Conservation (phyloP, 2,329 filamentous ascomycete species). For the Nannizzia gypsea region DNA sequence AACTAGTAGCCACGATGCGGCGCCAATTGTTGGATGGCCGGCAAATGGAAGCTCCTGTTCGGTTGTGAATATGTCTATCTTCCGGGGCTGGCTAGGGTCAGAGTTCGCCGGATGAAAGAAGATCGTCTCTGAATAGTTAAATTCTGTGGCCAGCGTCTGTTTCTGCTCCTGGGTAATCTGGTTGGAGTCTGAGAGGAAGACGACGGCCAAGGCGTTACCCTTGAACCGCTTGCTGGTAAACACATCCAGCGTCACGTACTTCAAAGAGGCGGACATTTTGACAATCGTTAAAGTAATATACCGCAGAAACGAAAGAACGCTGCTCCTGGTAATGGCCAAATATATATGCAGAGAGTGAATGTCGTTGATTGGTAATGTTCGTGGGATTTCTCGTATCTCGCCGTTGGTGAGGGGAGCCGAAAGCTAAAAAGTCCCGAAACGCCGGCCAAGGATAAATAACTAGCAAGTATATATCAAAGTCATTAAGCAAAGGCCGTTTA, state of each 20-base stretch:
- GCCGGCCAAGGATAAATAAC: background rate
- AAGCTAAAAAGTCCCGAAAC: background rate
- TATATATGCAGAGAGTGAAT: background rate
- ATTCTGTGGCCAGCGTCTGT: conserved; percentile 49
- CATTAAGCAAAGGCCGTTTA: conserved; percentile 13
- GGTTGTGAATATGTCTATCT: conserved; percentile 50
- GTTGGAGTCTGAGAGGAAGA: conserved; percentile 37
- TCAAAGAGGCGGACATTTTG: conserved; percentile 21
- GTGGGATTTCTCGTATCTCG: background rate
- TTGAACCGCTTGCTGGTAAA: conserved; percentile 31
- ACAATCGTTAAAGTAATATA: too few species aligned
- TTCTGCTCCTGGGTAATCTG: conserved; percentile 43
- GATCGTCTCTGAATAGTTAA: conserved; percentile 54
- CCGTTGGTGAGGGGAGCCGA: background rate
- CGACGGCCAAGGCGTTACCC: conserved; percentile 51
- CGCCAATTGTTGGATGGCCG: conserved; percentile 51
- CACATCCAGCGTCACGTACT: conserved; percentile 32
- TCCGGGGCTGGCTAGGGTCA: conserved; percentile 38
- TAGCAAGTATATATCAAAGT: background rate
- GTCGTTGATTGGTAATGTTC: background rate
- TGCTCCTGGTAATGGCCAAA: background rate
- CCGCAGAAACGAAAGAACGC: too few species aligned
- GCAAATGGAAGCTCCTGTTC: conserved; percentile 49
- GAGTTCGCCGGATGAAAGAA: conserved; percentile 42
- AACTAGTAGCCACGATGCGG: conserved; percentile 37